Evolutionary conservation across 768 basidiomycete species (phyloP).

Genomic region (Mrakia gelida): DNA sequence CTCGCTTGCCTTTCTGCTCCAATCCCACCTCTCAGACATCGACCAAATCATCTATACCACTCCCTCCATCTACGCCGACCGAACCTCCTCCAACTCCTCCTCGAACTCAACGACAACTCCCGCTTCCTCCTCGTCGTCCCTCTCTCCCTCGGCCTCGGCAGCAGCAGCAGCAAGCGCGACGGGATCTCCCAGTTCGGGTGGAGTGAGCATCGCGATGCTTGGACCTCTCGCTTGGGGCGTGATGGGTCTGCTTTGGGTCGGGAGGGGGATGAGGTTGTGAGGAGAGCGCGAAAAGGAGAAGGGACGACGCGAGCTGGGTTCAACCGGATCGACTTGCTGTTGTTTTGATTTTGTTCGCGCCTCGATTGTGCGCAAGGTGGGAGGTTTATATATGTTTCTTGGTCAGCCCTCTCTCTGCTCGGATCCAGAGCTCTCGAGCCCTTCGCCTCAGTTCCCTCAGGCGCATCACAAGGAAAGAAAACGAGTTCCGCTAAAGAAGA

Average conservation of each 20-base stretch:
- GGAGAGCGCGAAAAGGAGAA: background rate
- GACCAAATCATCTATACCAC: slow-evolving; percentile 34
- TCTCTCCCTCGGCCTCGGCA: slow-evolving; percentile 10
- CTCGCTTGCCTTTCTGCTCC: too few relatives aligned
- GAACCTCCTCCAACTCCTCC: background rate
- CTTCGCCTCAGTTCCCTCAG: too few relatives aligned
- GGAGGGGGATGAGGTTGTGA: slow-evolving; percentile 5
- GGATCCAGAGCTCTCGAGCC: too few relatives aligned
- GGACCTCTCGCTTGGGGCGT: background rate
- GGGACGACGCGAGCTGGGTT: background rate
- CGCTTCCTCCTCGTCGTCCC: background rate
- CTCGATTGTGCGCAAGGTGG: too few relatives aligned
- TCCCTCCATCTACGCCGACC: slow-evolving; percentile 32
- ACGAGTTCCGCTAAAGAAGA: background rate
- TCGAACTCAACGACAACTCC: background rate
- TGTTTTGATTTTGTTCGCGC: background rate
- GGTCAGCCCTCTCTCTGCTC: too few relatives aligned
- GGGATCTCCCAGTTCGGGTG: background rate
- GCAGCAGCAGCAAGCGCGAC: background rate
- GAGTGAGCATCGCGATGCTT: background rate
- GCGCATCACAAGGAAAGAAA: too few relatives aligned
- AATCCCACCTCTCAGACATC: slow-evolving; percentile 25
- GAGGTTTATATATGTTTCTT: too few relatives aligned
- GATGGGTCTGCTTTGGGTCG: slow-evolving; percentile 1
- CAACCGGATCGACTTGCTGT: background rate